Evolutionary conservation across 768 basidiomycete genomes (phyloP), one percentile per base, ranked within the genome.

Genomic region (Kwoniella pini): DNA sequence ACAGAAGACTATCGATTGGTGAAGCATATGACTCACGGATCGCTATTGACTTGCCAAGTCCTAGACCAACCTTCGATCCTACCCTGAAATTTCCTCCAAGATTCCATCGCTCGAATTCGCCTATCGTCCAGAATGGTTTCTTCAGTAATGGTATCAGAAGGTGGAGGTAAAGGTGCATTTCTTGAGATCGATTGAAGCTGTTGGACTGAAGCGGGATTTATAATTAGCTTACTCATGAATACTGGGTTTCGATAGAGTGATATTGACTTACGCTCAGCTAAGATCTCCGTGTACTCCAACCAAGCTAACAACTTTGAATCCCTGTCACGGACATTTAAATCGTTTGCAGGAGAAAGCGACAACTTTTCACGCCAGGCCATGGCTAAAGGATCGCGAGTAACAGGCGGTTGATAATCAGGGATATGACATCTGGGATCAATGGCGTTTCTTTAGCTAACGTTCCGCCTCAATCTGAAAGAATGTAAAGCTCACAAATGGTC

Each of bases 291-390:
- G 54, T 76, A 74, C 58, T 78, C 77, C 19, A 75, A 45, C 77
- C 77, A 78, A 15, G 72, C 67, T 21, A 76, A 61, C 5, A 78
- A 58, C 54, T 74, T 75, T 17, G 68, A 57, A 51, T 78, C 75
- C 28, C 73, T 60, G 60, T 78, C 77, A 33, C 74, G 56, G 13
- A 69, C 64, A 0, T 60, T 65, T n/a, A 65, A 63, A 53, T 72
- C 71, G 17, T 33, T 48, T 9, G 58, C 22, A 2, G 59, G 42
- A n/a, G 36, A 40, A 15, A 45, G 27, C 1, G 53, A 50, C 0
- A 75, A 54, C 4, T 66, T 50, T 2, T 72, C 71, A 13, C 69
- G 43, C 73, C 73, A 75, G 4, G 64, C 42, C 19, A 55, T 28
- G 3, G 66, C 44, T 15, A 71, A 50, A 1, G 56, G 21, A n/a